phyloP scores from a whole-genome alignment of 805 yeast genomes.

The Peterozyma xylosa region DNA sequence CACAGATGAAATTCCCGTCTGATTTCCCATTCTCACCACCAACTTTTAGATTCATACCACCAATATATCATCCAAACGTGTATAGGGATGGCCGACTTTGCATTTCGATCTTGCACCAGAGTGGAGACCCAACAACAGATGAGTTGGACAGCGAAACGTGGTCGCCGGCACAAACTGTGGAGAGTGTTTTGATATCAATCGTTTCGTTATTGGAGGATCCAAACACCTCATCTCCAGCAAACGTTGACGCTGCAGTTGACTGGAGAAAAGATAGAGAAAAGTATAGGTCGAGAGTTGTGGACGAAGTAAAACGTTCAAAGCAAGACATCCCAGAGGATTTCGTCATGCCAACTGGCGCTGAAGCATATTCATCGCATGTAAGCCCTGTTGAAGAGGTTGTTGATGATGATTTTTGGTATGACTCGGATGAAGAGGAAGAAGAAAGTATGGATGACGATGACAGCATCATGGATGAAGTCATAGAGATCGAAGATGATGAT shows the following conservation, averaged over 20 bases:
- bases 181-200: slow-evolving; percentile 81
- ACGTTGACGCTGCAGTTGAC: slow-evolving; percentile 90
- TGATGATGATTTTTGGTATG: slow-evolving; percentile 23
- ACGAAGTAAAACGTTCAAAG: slow-evolving; percentile 79
- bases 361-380: slow-evolving; percentile 36
- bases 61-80: slow-evolving; percentile 92
- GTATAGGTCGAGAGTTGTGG: slow-evolving; percentile 65
- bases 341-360: slow-evolving; percentile 66
- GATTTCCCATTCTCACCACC: slow-evolving; percentile 95
- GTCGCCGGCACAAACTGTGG: slow-evolving; percentile 92
- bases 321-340: slow-evolving; percentile 85
- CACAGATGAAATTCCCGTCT: slow-evolving; percentile 87
- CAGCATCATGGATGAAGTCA: slow-evolving; percentile 17
- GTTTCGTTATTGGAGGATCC: slow-evolving; percentile 91
- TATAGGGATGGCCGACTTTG: slow-evolving; percentile 91
- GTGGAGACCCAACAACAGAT: slow-evolving; percentile 85
- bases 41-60: slow-evolving; percentile 83
- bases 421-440: slow-evolving; percentile 24
- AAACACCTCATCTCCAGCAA: slow-evolving; percentile 88
- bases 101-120: slow-evolving; percentile 85
- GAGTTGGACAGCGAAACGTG: slow-evolving; percentile 93
- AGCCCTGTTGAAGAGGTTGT: slow-evolving; percentile 17
- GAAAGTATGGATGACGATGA: slow-evolving; percentile 10
- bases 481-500: slow-evolving; percentile 18
- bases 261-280: slow-evolving; percentile 76